These are phyloP conservation scores for Lichenothelia convexa DNA, from an alignment of 495 filamentous ascomycete genomes.

Conservation along the genomic window DNA sequence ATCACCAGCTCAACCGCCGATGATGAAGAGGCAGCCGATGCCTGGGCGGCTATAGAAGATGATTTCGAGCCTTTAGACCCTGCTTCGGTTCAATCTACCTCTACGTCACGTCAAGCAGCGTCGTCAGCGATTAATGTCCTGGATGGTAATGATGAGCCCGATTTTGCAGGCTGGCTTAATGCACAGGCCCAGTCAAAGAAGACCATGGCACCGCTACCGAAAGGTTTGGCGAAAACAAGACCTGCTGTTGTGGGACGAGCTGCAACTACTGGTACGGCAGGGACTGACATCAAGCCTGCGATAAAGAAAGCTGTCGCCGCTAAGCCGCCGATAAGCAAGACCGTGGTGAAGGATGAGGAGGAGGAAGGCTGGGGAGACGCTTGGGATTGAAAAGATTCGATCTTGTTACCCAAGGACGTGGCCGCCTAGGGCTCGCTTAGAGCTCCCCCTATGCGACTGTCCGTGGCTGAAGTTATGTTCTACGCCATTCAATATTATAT, in stretches of 20 bases:
- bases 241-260: conserved; percentile 10
- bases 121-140: conserved; percentile 30
- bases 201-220: conserved; percentile 47
- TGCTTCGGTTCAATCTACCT: conserved; percentile 13
- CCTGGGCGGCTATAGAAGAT: conserved; percentile 18
- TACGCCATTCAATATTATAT: too few relatives aligned
- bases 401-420: too few relatives aligned
- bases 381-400: conserved; percentile 39
- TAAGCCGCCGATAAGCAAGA: conserved; percentile 9
- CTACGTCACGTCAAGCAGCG: conserved; percentile 16
- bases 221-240: conserved; percentile 45
- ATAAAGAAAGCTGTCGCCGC: conserved; percentile 8
- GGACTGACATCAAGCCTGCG: conserved; percentile 18
- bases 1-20: conserved; percentile 29
- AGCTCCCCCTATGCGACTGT: too few relatives aligned
- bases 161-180: conserved; percentile 85
- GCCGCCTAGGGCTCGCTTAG: too few relatives aligned
- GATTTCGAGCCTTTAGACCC: conserved; percentile 5
- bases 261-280: conserved; percentile 18
- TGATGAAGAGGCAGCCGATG: conserved; percentile 21
- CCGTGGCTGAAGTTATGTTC: too few relatives aligned
- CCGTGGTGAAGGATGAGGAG: conserved; percentile 38
- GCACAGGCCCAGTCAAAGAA: conserved; percentile 61
- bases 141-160: conserved; percentile 70
- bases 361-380: conserved; percentile 48